phyloP scores from a whole-genome alignment of 2,329 filamentous ascomycete genomes.

The Botrytis cinerea region DNA sequence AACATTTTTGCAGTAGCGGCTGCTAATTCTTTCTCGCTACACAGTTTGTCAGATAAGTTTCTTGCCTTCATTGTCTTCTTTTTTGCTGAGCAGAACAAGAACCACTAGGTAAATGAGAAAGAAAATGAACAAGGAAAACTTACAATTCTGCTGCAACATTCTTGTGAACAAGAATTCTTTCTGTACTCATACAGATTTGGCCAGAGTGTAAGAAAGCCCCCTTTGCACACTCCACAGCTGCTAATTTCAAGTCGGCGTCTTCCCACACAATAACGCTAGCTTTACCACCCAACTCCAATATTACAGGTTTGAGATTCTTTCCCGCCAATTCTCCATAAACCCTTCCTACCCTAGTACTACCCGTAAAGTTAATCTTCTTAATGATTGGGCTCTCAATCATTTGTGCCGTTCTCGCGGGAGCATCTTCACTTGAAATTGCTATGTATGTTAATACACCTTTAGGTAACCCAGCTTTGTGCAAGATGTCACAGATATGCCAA shows the following conservation, averaged over 20 bases:
- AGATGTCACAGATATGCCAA: conserved; percentile 61
- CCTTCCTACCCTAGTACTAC: conserved; percentile 71
- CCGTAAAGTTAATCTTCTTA: conserved; percentile 86
- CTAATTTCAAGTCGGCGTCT: conserved; percentile 74
- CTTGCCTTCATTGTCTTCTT: background rate
- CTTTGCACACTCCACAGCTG: conserved; percentile 66
- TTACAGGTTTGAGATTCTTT: conserved; percentile 73
- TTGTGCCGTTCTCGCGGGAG: conserved; percentile 64
- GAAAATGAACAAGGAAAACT: conserved; percentile 4
- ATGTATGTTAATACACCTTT: conserved; percentile 74
- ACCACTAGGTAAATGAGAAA: background rate
- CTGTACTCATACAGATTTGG: conserved; percentile 85
- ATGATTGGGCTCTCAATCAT: conserved; percentile 68
- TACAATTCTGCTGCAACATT: conserved; percentile 51
- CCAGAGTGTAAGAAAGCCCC: conserved; percentile 74
- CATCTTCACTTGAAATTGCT: conserved; percentile 64
- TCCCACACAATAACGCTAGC: conserved; percentile 75
- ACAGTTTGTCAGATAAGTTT: background rate
- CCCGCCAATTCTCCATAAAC: conserved; percentile 72
- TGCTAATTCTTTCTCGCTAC: background rate
- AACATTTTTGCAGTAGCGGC: conserved; percentile 13
- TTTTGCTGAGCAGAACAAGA: background rate
- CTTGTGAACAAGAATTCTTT: conserved; percentile 65
- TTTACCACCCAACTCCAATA: conserved; percentile 84
- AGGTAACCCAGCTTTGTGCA: conserved; percentile 76